Base-by-base conservation (phyloP, 2,329 filamentous ascomycete species). In the Leptoxyphium fumago region DNA sequence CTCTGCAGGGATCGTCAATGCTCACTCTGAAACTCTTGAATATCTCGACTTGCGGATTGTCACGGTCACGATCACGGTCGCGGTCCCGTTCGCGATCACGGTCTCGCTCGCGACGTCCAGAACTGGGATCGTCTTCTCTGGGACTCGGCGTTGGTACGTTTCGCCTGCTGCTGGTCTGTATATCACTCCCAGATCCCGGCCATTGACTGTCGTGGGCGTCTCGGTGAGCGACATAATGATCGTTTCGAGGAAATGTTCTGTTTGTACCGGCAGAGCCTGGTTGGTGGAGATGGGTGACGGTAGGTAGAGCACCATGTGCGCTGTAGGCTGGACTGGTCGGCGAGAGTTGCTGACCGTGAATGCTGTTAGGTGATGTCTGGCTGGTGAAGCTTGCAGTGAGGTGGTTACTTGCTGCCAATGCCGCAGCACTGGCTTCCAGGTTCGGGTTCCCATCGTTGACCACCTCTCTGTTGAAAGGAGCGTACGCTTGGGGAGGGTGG, bases 1-100 rank as follows among this genome's bases (percentile, higher is more conserved):
- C 95, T 69, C 94, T 84, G 67, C 91, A 98, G 2, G 91, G 91
- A 58, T 98, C 91, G 54, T 98, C 91, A 75, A 96, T 93, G 60
- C 84, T 91, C 49, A 98, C 91, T 34, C 89, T 81, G 74, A 98
- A 98, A 1, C 85, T 94, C 63, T 98, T 98, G 78, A 96, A 96
- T 47, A 98, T 95, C 64, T 98, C 91, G 47, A 95, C 88, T 53
- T 70, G 67, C 10, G 68, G 67, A 48, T 71, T 71, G 43, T 61
- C 58, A 29, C 52, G 46, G 10, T 40, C 38, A 11, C 47, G 44
- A 30, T 47, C 47, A 28, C 49, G 43, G 18, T 50, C 46, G 50
- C 56, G 47, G 38, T 46, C 32, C 28, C 49, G 43, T 15, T 50
- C 46, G 50, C 56, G 47, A 36, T 46, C 34, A 39, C 39, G 21